Evolutionary conservation across 345 rosid species (phyloP), one percentile per base, ranked within the genome.

Genomic region (Salix dunnii): DNA sequence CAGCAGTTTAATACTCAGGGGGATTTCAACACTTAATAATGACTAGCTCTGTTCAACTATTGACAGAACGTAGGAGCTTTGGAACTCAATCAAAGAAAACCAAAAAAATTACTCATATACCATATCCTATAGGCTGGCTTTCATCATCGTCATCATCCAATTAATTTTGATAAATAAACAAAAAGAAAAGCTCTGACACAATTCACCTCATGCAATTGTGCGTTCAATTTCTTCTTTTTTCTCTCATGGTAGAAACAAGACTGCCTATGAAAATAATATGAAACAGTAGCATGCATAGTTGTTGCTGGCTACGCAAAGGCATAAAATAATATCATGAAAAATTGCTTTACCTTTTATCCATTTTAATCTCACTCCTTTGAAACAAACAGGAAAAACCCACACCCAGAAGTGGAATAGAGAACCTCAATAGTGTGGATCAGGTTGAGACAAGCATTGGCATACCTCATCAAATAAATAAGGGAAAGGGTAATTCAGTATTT

Each of bases 381-480:
- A 63, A 42, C 40, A 74, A 35, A 43, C 4, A 64, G 66, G 58
- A 58, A 73, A 1, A n/a, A 42, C 5, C 5, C 36, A 35, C 0
- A 0, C 36, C 36, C 36, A 35, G 21, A 46, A 40, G 55, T 49
- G 21, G 30, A 46, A 38, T 16, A 53, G 9, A 36, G 6, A 36
- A 64, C 21, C 38, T 64, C 36, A 43, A 67, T 48, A 27, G 46
- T n/a, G 33, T 74, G 62, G 43, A 42, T 33, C 31, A 31, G 68
- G 9, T 43, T 25, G 67, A 68, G 31, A 21, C 36, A 51, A 51
- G 58, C 68, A 79, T 51, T 28, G 33, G 60, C 74, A 65, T 76
- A 94, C 96, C 91, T 94, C 91, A 67, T 92, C 96, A 78, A 88
- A 91, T 51, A 94, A 84, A 83, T 92, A 94, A 58, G 96, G 98